phyloP scores from a whole-genome alignment of 305 asterid genomes.

The Andrographis paniculata region DNA sequence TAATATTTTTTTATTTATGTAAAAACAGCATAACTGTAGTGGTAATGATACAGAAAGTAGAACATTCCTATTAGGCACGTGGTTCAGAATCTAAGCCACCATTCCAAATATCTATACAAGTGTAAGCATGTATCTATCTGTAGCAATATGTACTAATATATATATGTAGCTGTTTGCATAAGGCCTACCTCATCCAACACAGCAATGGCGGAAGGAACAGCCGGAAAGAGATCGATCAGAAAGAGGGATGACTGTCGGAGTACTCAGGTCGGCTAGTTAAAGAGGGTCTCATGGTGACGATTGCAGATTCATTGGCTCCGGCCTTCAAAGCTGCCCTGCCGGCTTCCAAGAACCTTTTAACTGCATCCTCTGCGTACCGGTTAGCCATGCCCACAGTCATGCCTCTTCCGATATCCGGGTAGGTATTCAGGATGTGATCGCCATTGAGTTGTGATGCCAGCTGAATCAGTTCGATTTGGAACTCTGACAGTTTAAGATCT shows the following conservation, averaged over 20 bases:
- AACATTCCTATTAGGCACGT: background rate
- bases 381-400: constrained; percentile 67
- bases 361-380: constrained; percentile 78
- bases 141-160: background rate
- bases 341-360: constrained; percentile 80
- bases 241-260: constrained; percentile 21
- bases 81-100: background rate
- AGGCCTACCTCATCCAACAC: background rate
- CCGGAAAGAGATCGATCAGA: constrained; percentile 16
- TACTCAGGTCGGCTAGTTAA: constrained; percentile 50
- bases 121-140: background rate
- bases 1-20: background rate
- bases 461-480: constrained; percentile 78
- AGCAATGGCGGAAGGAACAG: background rate
- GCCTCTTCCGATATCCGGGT: constrained; percentile 66
- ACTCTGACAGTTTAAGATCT: constrained; percentile 61
- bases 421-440: constrained; percentile 64
- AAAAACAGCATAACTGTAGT: background rate
- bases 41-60: background rate
- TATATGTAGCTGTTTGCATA: background rate
- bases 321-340: constrained; percentile 79
- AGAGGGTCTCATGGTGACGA: constrained; percentile 91
- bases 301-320: constrained; percentile 86
- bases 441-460: constrained; percentile 95
- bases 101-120: background rate